phyloP scores from a whole-genome alignment of 371 early-diverging fungal species.

The Smittium culicis region DNA sequence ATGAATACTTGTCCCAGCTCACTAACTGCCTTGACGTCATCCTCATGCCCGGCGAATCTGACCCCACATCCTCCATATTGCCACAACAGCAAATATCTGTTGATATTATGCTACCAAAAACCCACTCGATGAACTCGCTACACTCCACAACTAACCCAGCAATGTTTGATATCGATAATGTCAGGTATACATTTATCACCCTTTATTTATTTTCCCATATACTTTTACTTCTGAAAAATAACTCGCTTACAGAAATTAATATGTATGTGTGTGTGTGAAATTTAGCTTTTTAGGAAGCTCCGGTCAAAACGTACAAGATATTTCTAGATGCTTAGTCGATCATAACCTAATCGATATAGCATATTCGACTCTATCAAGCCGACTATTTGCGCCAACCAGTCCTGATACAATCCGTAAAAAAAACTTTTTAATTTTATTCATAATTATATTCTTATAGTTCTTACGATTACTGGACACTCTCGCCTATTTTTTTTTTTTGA shows the following conservation, averaged over 20 bases:
- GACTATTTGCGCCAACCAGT: conserved; percentile 77
- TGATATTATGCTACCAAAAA: conserved; percentile 42
- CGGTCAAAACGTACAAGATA: conserved; percentile 80
- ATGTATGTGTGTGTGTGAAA: too few relatives aligned
- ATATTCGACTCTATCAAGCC: conserved; percentile 52
- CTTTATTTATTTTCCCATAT: too few relatives aligned
- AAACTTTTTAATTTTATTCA: neutral
- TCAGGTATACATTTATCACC: conserved; percentile 21
- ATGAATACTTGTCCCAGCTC: conserved; percentile 43
- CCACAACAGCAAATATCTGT: conserved; percentile 78
- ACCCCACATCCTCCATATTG: conserved; percentile 58
- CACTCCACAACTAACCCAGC: conserved; percentile 65
- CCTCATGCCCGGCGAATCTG: conserved; percentile 71
- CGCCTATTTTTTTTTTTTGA: too few relatives aligned
- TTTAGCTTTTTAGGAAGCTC: conserved; percentile 50
- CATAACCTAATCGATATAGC: conserved; percentile 53
- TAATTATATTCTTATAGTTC: too few relatives aligned
- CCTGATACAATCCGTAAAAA: conserved; percentile 72
- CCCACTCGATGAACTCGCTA: conserved; percentile 45
- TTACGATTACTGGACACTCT: too few relatives aligned
- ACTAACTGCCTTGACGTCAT: conserved; percentile 49
- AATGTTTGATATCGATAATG: conserved; percentile 45
- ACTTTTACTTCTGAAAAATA: too few relatives aligned
- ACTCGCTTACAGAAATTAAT: too few relatives aligned
- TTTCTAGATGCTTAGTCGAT: conserved; percentile 44